A percentile compares a stretch with the other conserved stretches of the same genome.
These are phyloP conservation scores for Saccharomycopsis javanensis DNA, from an alignment of 805 yeast species.

Conservation along the genomic window DNA sequence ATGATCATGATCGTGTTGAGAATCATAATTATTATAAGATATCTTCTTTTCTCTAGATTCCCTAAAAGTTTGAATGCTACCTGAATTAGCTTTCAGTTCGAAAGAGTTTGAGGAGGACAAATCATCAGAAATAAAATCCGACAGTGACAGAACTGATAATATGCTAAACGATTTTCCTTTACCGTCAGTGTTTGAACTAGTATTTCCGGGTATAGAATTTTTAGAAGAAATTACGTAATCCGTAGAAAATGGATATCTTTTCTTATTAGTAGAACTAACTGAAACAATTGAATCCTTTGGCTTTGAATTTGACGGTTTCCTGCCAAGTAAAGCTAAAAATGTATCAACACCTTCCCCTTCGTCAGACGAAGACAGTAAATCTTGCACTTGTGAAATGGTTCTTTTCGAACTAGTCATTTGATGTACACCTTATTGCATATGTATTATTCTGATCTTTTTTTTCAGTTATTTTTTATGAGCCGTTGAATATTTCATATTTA, in stretches of 20 bases:
- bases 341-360: not conserved
- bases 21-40: not conserved
- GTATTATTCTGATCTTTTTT: not conserved
- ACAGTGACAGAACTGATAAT: not conserved
- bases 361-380: not conserved
- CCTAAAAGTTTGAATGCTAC: not conserved
- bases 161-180: not conserved
- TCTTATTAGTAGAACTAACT: not conserved
- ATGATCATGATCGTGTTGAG: not conserved
- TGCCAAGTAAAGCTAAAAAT: not conserved
- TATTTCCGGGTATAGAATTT: not conserved
- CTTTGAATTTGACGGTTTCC: not conserved
- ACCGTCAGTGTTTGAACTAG: not conserved
- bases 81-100: not conserved
- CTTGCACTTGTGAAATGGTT: not conserved
- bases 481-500: not conserved
- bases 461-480: not conserved
- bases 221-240: not conserved
- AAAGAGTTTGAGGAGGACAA: not conserved
- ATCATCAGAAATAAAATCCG: not conserved
- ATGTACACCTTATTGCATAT: not conserved
- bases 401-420: not conserved
- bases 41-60: not conserved
- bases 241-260: not conserved
- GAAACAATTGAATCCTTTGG: not conserved